Evolutionary conservation across 192 early-diverging fungal species (phyloP).

Genomic region (Mortierella claussenii): DNA sequence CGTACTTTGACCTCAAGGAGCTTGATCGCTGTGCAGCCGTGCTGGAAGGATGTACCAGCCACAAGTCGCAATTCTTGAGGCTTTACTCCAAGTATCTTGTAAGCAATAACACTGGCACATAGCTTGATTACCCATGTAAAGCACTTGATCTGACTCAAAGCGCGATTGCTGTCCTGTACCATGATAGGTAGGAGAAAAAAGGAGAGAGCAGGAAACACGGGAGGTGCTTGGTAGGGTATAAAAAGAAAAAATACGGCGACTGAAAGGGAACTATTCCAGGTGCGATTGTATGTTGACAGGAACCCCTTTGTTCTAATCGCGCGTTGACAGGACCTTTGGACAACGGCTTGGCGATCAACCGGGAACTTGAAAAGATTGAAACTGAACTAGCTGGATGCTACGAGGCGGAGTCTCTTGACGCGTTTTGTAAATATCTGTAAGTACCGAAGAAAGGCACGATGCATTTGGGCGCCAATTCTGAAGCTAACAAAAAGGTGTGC

Average conservation of each 20-base stretch:
- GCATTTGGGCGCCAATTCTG: too few species aligned
- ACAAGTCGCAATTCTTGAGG: constrained; percentile 75
- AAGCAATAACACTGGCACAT: constrained; percentile 27
- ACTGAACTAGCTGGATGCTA: constrained; percentile 57
- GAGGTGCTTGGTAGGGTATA: constrained; percentile 61
- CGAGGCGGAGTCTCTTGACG: constrained; percentile 63
- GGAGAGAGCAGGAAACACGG: constrained; percentile 65
- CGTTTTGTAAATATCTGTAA: constrained; percentile 77
- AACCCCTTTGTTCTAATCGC: too few species aligned
- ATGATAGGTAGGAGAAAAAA: constrained; percentile 65
- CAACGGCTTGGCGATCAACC: constrained; percentile 55
- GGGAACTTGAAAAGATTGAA: constrained; percentile 57
- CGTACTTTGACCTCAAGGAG: constrained; percentile 79
- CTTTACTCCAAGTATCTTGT: constrained; percentile 83
- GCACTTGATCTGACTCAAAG: too few species aligned
- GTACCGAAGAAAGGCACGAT: too few species aligned
- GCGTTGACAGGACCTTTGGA: constrained; percentile 56
- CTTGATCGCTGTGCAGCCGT: constrained; percentile 70
- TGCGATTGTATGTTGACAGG: too few species aligned
- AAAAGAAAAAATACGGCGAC: too few species aligned
- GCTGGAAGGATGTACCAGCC: constrained; percentile 59
- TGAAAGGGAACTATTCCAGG: too few species aligned
- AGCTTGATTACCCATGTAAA: too few species aligned
- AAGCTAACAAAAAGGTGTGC: too few species aligned
- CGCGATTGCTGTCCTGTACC: too few species aligned